These are phyloP conservation scores for Besnoitia besnoiti DNA, from an alignment of 169 alveolate species.

Conservation along the genomic window DNA sequence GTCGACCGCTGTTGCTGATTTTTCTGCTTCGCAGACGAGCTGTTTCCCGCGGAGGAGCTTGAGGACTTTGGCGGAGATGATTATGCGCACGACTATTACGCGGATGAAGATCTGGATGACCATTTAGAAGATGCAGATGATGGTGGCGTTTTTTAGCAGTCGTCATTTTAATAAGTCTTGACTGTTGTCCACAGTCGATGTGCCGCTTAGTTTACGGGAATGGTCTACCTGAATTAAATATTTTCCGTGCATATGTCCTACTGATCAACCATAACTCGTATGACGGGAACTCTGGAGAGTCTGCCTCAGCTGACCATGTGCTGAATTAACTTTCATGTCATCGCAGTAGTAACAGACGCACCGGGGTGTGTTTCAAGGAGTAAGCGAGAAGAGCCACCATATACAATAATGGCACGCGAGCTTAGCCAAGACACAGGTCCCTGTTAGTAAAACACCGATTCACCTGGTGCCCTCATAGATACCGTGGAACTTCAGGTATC, in stretches of 20 bases:
- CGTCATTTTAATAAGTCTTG: background rate
- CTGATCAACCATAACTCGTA: too few relatives aligned
- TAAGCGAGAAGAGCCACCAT: too few relatives aligned
- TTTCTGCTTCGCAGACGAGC: slow-evolving; percentile 43
- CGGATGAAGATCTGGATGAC: slow-evolving; percentile 68
- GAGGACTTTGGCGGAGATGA: slow-evolving; percentile 71
- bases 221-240: background rate
- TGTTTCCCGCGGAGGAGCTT: slow-evolving; percentile 58
- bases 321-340: too few relatives aligned
- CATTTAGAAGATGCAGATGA: slow-evolving; percentile 67
- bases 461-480: too few relatives aligned
- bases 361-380: too few relatives aligned
- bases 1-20: background rate
- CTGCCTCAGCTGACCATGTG: too few relatives aligned
- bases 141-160: slow-evolving; percentile 58
- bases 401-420: too few relatives aligned
- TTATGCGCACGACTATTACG: slow-evolving; percentile 70
- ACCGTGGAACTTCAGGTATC: too few relatives aligned
- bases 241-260: background rate
- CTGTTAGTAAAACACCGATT: too few relatives aligned
- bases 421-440: too few relatives aligned
- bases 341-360: too few relatives aligned
- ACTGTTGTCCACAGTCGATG: background rate
- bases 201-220: background rate
- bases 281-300: too few relatives aligned